phyloP scores from a whole-genome alignment of 2,329 filamentous ascomycete species.

The Cladosporium sp. region DNA sequence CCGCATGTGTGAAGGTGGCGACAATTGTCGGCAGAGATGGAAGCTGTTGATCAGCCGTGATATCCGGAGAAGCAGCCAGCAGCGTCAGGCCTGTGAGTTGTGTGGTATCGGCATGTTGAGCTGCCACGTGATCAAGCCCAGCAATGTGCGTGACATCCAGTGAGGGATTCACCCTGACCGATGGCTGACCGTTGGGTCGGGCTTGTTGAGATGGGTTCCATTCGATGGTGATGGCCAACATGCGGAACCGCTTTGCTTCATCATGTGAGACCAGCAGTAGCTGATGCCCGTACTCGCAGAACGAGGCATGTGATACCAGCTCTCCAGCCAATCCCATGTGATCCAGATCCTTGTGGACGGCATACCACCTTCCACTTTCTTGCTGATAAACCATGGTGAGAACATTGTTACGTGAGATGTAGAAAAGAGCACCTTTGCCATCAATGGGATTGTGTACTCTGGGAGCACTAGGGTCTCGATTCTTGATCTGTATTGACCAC shows the following conservation, averaged over 20 bases:
- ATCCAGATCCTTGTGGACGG: slow-evolving; percentile 54
- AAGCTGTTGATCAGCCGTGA: slow-evolving; percentile 50
- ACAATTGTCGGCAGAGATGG: slow-evolving; percentile 57
- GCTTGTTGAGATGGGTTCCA: slow-evolving; percentile 63
- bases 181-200: slow-evolving; percentile 17
- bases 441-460: slow-evolving; percentile 74
- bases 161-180: slow-evolving; percentile 25
- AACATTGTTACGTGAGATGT: slow-evolving; percentile 72
- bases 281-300: slow-evolving; percentile 58
- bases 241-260: slow-evolving; percentile 68
- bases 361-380: slow-evolving; percentile 69
- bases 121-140: slow-evolving; percentile 29
- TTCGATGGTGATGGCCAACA: slow-evolving; percentile 72
- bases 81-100: slow-evolving; percentile 32
- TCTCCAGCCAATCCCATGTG: slow-evolving; percentile 63
- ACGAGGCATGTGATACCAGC: slow-evolving; percentile 75
- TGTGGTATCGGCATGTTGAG: slow-evolving; percentile 33
- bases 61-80: slow-evolving; percentile 55
- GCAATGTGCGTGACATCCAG: slow-evolving; percentile 34
- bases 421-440: slow-evolving; percentile 72
- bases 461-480: slow-evolving; percentile 58
- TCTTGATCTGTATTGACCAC: slow-evolving; percentile 71
- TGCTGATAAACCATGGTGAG: slow-evolving; percentile 79
- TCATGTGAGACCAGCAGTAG: slow-evolving; percentile 70
- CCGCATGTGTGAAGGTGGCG: slow-evolving; percentile 67